phyloP scores from a whole-genome alignment of 2,329 filamentous ascomycete species.

The Aspergillus sp. region DNA sequence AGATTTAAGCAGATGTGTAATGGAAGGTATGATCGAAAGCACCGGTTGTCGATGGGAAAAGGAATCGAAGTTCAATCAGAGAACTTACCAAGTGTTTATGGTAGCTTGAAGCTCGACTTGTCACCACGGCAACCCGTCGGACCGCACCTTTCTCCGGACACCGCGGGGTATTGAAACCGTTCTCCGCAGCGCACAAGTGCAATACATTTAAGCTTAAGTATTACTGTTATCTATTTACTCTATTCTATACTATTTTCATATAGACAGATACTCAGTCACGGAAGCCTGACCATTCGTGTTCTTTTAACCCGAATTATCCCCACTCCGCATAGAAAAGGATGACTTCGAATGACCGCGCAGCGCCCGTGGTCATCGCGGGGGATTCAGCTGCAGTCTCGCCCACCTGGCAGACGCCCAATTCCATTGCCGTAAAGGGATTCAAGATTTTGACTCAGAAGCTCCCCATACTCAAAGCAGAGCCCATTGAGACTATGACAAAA shows the following conservation, averaged over 20 bases:
- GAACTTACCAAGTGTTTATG: constrained; percentile 20
- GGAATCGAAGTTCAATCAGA: constrained; percentile 4
- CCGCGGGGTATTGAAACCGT: constrained; percentile 26
- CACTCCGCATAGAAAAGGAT: constrained; percentile 6
- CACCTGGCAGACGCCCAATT: constrained; percentile 45
- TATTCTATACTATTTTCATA: neutral
- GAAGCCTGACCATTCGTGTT: neutral
- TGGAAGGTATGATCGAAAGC: neutral
- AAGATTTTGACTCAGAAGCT: constrained; percentile 81
- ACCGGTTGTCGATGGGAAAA: constrained; percentile 11
- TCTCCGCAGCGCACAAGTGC: neutral
- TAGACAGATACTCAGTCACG: neutral
- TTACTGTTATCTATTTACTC: neutral
- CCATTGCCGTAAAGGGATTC: constrained; percentile 67
- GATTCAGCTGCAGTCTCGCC: constrained; percentile 59
- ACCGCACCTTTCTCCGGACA: constrained; percentile 32
- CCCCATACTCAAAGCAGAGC: constrained; percentile 87
- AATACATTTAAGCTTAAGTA: neutral
- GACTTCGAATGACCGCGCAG: constrained; percentile 13
- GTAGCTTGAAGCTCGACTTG: neutral
- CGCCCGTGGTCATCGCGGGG: constrained; percentile 13
- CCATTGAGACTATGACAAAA: constrained; percentile 81
- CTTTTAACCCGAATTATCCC: neutral
- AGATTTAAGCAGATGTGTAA: neutral
- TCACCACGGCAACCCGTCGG: constrained; percentile 33